phyloP scores from a whole-genome alignment of 768 basidiomycete species.

The Rhodotorula kratochvilovae region DNA sequence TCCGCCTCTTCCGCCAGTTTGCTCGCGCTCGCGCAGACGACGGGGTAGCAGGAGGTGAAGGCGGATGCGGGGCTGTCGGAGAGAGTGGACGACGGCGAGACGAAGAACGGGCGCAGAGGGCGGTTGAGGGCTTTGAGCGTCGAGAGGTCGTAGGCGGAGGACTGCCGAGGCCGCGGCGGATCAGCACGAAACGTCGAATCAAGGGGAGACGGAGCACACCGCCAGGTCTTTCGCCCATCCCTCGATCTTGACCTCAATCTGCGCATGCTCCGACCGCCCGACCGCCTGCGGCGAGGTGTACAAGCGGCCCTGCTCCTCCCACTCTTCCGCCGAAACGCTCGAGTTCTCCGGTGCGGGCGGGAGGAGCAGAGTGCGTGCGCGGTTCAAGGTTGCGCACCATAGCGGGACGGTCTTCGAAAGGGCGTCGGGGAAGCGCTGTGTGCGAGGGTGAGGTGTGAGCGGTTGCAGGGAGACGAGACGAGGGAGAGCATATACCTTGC shows the following conservation, averaged over 20 bases:
- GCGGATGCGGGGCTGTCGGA: slow-evolving; percentile 49
- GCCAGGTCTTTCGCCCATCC: slow-evolving; percentile 66
- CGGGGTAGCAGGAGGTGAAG: slow-evolving; percentile 55
- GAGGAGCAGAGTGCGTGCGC: slow-evolving; percentile 43
- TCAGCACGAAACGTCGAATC: neutral
- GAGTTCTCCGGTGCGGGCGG: slow-evolving; percentile 20
- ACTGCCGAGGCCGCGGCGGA: slow-evolving; percentile 48
- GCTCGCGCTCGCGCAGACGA: slow-evolving; percentile 84
- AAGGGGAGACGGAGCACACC: slow-evolving; percentile 51
- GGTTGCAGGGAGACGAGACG: neutral
- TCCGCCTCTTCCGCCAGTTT: slow-evolving; percentile 56
- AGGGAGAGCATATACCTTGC: slow-evolving; percentile 55
- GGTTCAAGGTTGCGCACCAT: slow-evolving; percentile 86
- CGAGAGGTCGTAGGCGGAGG: slow-evolving; percentile 68
- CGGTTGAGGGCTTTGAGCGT: slow-evolving; percentile 48
- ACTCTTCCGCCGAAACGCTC: slow-evolving; percentile 54
- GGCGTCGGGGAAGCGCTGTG: slow-evolving; percentile 76
- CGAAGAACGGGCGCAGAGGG: slow-evolving; percentile 82
- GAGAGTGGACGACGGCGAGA: slow-evolving; percentile 65
- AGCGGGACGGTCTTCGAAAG: slow-evolving; percentile 88
- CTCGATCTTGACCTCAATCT: slow-evolving; percentile 65
- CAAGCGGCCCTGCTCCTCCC: slow-evolving; percentile 22
- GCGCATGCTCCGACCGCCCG: slow-evolving; percentile 64
- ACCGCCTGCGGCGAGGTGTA: slow-evolving; percentile 25
- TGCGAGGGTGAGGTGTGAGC: neutral